These are phyloP conservation scores for Rhizoclosmatium globosum DNA, from an alignment of 192 early-diverging fungal genomes.

Conservation along the genomic window DNA sequence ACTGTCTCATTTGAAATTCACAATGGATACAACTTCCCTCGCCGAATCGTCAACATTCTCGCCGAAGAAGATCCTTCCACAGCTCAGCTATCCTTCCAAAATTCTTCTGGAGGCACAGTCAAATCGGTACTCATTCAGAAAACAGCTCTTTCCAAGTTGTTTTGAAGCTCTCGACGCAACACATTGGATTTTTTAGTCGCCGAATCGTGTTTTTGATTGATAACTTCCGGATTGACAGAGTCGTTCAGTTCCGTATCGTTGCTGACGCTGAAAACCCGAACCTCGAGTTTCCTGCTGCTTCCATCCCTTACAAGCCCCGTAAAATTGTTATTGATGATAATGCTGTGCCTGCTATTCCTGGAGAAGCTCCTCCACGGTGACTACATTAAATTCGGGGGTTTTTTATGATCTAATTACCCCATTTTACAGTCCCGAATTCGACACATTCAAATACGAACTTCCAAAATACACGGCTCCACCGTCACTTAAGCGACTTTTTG, in stretches of 20 bases:
- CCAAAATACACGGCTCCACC: not conserved
- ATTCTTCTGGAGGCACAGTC: not conserved
- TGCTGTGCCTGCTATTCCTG: not conserved
- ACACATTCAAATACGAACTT: conserved; percentile 22
- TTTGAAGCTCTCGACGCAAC: not conserved
- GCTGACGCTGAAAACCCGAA: conserved; percentile 8
- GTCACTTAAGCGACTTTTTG: not conserved
- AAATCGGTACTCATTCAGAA: not conserved
- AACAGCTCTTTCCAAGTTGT: not conserved
- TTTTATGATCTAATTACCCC: not conserved
- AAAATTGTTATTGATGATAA: not conserved
- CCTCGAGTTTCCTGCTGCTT: not conserved
- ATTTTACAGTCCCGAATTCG: conserved; percentile 15
- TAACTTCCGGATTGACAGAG: not conserved
- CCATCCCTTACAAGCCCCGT: conserved; percentile 9
- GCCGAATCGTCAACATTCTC: not conserved
- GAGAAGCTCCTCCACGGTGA: conserved; percentile 23
- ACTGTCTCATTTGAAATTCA: conserved; percentile 10
- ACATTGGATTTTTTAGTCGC: conserved; percentile 11
- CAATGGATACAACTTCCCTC: conserved; percentile 6
- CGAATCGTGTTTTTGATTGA: conserved; percentile 17
- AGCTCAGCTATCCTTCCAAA: conserved; percentile 2
- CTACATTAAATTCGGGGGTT: not conserved
- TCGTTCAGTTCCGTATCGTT: conserved; percentile 7
- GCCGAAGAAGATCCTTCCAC: not conserved